Evolutionary conservation across 208 protist species (phyloP).

Genomic region (Leishmania mexicana): DNA sequence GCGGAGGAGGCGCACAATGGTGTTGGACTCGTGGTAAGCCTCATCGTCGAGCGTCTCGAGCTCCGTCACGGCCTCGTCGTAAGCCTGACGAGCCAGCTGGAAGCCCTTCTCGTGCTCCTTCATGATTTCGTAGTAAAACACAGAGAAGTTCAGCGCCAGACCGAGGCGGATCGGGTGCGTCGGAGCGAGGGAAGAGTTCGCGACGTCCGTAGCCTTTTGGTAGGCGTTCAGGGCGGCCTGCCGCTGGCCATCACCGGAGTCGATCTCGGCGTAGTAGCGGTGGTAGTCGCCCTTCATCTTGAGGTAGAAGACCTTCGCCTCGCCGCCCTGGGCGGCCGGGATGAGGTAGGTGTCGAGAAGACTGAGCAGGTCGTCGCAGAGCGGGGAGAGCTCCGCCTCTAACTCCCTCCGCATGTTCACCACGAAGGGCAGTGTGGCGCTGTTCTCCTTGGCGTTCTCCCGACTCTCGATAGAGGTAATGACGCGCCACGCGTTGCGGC

Average conservation of each 20-base stretch:
- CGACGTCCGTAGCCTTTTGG: slow-evolving; percentile 87
- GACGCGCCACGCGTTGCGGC: slow-evolving; percentile 98
- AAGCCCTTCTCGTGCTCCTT: slow-evolving; percentile 95
- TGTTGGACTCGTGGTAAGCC: slow-evolving; percentile 98
- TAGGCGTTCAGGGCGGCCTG: slow-evolving; percentile 90
- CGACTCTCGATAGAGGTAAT: slow-evolving; percentile 98
- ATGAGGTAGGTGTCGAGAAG: slow-evolving; percentile 98
- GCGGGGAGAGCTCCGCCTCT: slow-evolving; percentile 97
- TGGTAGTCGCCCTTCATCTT: slow-evolving; percentile 97
- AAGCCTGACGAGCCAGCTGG: slow-evolving; percentile 93
- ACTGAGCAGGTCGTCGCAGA: slow-evolving; percentile 97
- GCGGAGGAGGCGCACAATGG: slow-evolving; percentile 99
- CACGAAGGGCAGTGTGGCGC: slow-evolving; percentile 91
- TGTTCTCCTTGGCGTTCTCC: slow-evolving; percentile 92
- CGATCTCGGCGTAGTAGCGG: slow-evolving; percentile 99
- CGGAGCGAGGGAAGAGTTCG: slow-evolving; percentile 86
- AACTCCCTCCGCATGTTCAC: slow-evolving; percentile 95
- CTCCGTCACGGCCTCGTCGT: slow-evolving; percentile 97
- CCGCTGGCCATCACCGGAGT: slow-evolving; percentile 81
- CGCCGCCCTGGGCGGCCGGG: slow-evolving; percentile 88
- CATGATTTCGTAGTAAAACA: slow-evolving; percentile 99
- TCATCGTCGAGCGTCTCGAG: slow-evolving; percentile 98
- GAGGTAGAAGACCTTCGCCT: slow-evolving; percentile 95
- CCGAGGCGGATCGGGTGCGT: slow-evolving; percentile 99
- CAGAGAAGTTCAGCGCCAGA: slow-evolving; percentile 99